Conservation (phyloP, 2,329 filamentous ascomycete species). For the Fusarium hostae region DNA sequence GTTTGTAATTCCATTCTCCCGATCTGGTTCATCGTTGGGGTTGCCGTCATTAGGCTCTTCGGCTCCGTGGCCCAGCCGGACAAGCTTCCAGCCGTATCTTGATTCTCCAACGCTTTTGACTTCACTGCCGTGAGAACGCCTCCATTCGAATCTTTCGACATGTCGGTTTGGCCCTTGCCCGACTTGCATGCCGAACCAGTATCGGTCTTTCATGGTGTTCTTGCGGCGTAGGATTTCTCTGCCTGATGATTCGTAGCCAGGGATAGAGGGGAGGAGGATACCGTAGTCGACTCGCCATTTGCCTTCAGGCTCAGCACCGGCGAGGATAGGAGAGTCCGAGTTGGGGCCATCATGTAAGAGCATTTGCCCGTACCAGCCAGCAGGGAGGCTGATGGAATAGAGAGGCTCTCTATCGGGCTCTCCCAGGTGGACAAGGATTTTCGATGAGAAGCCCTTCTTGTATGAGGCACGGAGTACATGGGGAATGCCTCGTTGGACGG, state of each 20-base stretch:
- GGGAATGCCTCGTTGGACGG: background rate
- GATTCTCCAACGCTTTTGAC: slow-evolving; percentile 19
- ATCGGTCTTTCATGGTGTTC: background rate
- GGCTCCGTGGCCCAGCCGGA: slow-evolving; percentile 4
- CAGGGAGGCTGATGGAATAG: background rate
- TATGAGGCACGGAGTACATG: slow-evolving; percentile 4
- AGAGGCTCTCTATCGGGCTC: slow-evolving; percentile 3
- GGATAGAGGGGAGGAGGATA: slow-evolving; percentile 9
- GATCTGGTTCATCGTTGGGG: background rate
- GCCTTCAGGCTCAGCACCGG: background rate
- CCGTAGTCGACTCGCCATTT: slow-evolving; percentile 3
- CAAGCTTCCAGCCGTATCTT: slow-evolving; percentile 31
- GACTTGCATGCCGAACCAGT: slow-evolving; percentile 21
- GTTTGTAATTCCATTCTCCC: slow-evolving; percentile 21
- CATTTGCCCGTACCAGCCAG: slow-evolving; percentile 13
- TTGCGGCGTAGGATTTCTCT: slow-evolving; percentile 1
- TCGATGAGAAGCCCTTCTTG: slow-evolving; percentile 9
- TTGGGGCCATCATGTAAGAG: slow-evolving; percentile 8
- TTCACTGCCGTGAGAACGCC: slow-evolving; percentile 11
- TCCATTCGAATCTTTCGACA: slow-evolving; percentile 26
- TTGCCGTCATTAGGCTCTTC: background rate
- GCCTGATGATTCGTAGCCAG: background rate
- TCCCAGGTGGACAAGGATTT: slow-evolving; percentile 9
- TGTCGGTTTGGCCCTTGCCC: background rate
- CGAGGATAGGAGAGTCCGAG: background rate